Conservation (phyloP, 202 grass and related monocot species). For the Saccharum hybrid region DNA sequence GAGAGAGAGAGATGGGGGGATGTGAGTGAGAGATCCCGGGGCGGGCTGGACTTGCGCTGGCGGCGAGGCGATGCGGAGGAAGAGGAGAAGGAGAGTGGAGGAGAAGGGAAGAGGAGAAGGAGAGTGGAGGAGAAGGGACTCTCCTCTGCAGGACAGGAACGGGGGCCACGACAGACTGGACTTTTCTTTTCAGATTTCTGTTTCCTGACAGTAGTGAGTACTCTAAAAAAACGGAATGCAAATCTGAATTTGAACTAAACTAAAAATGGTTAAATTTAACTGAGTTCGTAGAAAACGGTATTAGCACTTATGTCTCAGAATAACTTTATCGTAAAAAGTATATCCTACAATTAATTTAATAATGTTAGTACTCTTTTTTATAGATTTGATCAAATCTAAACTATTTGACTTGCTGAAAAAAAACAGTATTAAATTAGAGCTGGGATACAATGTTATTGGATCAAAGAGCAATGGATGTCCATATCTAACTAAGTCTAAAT, state of each 20-base stretch:
- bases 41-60: not conserved
- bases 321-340: not conserved
- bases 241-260: not conserved
- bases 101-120: too few species aligned
- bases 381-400: too few species aligned
- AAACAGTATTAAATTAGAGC: not conserved
- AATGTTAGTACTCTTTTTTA: not conserved
- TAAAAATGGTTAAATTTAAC: not conserved
- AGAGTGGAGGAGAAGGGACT: too few species aligned
- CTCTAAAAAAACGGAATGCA: not conserved
- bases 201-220: not conserved
- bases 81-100: not conserved
- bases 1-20: not conserved
- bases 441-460: too few species aligned
- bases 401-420: not conserved
- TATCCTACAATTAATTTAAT: not conserved
- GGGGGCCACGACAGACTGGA: not conserved
- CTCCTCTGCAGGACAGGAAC: not conserved
- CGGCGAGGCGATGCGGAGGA: not conserved
- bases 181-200: not conserved
- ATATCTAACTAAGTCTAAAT: too few species aligned
- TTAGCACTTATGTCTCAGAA: not conserved
- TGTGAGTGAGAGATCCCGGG: slow-evolving; percentile 20
- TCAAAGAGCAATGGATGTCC: too few species aligned
- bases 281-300: not conserved